A percentile compares a stretch with the other conserved stretches of the same genome.
phyloP scores from a whole-genome alignment of 2,329 filamentous ascomycete genomes.

The Lachnum nothofagi region DNA sequence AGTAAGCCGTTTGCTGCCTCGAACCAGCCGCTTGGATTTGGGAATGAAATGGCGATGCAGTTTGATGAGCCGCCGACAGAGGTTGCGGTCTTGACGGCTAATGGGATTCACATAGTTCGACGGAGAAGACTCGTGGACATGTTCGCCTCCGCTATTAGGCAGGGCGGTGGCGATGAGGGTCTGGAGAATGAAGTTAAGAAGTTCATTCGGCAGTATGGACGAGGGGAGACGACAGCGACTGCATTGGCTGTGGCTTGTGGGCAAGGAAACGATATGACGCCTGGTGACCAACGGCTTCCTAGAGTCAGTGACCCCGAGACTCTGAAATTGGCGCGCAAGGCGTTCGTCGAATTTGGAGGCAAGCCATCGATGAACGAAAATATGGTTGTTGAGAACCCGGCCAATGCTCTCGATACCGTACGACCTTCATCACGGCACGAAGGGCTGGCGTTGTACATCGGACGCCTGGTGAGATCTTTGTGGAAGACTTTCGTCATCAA shows the following conservation, averaged over 20 bases:
- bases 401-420: constrained; percentile 73
- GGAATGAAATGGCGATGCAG: constrained; percentile 94
- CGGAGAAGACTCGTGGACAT: constrained; percentile 83
- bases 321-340: constrained; percentile 75
- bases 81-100: constrained; percentile 86
- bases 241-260: constrained; percentile 92
- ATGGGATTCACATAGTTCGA: constrained; percentile 79
- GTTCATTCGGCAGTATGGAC: constrained; percentile 80
- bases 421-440: constrained; percentile 84
- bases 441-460: constrained; percentile 80
- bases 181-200: constrained; percentile 75
- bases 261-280: constrained; percentile 70
- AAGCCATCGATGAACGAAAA: constrained; percentile 81
- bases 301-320: constrained; percentile 76
- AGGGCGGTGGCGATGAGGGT: constrained; percentile 69
- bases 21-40: constrained; percentile 69
- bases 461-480: constrained; percentile 78
- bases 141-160: constrained; percentile 76
- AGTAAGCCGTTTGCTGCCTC: constrained; percentile 68
- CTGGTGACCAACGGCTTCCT: constrained; percentile 67
- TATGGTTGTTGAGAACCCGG: constrained; percentile 52
- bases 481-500: constrained; percentile 78
- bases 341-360: constrained; percentile 89
- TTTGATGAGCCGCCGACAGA: constrained; percentile 80
- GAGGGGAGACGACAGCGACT: constrained; percentile 82